Percentiles rank a stretch among this genome's conserved stretches.
These are phyloP conservation scores for Heliophila coronopifolia DNA, from an alignment of 441 rosid species.

Conservation along the genomic window DNA sequence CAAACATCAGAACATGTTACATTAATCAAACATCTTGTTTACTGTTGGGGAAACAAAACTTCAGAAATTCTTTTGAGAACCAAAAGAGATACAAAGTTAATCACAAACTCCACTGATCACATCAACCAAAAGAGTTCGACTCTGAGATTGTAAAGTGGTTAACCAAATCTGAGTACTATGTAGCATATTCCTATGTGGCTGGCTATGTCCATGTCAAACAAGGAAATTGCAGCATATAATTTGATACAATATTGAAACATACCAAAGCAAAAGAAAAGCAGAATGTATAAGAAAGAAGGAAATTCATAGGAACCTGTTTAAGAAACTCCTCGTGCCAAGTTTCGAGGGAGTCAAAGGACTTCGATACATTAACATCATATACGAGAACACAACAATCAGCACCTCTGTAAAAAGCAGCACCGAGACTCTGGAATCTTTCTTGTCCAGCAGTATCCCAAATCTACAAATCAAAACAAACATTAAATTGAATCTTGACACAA, in stretches of 20 bases:
- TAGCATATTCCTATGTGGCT: too few species aligned
- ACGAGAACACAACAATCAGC: constrained; percentile 97
- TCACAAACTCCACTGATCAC: neutral
- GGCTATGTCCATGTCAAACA: too few species aligned
- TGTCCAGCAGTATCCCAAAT: constrained; percentile 99
- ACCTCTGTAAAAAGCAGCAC: constrained; percentile 90
- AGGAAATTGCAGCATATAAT: too few species aligned
- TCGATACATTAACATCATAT: constrained; percentile 77
- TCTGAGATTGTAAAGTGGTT: too few species aligned
- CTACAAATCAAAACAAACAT: constrained; percentile 27
- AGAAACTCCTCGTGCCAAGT: constrained; percentile 96
- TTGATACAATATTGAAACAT: too few species aligned
- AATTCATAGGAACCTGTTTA: constrained; percentile 58
- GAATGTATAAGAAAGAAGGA: neutral
- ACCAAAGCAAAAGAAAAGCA: neutral
- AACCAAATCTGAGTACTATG: too few species aligned
- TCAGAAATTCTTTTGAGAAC: neutral
- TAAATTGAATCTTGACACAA: too few species aligned
- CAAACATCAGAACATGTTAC: neutral
- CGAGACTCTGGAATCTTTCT: constrained; percentile 93
- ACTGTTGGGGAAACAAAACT: neutral
- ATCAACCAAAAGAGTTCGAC: neutral
- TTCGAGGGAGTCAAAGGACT: constrained; percentile 81
- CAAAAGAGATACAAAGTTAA: neutral
- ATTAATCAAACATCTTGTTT: neutral